Conservation (phyloP, 2,329 filamentous ascomycete genomes). For the Trichoderma guizhouense region DNA sequence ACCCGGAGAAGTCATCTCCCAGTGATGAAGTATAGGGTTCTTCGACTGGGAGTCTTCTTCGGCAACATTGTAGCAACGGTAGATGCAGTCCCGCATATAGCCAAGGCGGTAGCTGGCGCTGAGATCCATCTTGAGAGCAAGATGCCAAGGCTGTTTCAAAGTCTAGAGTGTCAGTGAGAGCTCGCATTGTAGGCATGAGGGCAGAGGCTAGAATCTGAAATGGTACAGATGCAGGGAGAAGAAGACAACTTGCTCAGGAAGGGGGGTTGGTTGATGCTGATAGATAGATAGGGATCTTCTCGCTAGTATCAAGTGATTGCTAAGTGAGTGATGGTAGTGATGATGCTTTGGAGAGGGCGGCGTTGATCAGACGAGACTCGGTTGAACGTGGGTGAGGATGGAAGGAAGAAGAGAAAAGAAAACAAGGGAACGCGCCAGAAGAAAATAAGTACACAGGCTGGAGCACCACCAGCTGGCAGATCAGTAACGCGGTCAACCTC, state of each 20-base stretch:
- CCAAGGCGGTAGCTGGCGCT: neutral
- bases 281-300: neutral
- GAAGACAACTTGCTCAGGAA: neutral
- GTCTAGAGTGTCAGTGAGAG: neutral
- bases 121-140: neutral
- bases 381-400: neutral
- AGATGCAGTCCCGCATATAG: neutral
- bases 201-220: neutral
- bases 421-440: neutral
- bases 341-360: neutral
- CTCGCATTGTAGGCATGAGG: neutral
- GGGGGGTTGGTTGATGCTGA: neutral
- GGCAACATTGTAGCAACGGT: neutral
- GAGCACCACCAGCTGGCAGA: neutral
- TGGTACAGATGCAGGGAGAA: neutral
- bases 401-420: neutral
- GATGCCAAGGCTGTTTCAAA: neutral
- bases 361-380: neutral
- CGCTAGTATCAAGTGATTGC: neutral
- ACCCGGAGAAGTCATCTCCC: constrained; percentile 19
- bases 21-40: constrained; percentile 23
- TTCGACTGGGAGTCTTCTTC: neutral
- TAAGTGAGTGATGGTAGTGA: neutral
- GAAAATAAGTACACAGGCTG: neutral
- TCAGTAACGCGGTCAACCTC: neutral